Evolutionary conservation across 2,329 filamentous ascomycete genomes (phyloP).

Genomic region (Teratosphaeria zuluensis): DNA sequence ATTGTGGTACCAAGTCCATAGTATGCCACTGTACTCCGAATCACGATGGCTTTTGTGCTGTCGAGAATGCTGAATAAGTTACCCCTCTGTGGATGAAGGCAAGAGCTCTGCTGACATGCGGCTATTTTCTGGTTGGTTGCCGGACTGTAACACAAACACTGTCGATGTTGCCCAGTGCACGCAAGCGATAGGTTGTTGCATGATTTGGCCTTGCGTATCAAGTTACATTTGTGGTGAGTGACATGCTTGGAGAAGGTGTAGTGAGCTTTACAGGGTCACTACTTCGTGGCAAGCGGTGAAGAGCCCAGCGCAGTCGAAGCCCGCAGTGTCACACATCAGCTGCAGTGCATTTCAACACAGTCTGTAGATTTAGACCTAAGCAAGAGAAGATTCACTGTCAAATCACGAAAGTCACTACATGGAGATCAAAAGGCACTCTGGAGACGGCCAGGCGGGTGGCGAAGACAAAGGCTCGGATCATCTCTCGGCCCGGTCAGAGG

Average conservation of each 20-base stretch:
- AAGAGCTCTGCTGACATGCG: background rate
- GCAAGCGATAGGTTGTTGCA: background rate
- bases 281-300: background rate
- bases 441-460: background rate
- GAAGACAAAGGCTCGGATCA: background rate
- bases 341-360: too few species aligned
- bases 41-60: background rate
- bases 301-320: background rate
- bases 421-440: background rate
- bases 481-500: background rate
- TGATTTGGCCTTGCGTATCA: background rate
- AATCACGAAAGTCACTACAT: too few species aligned
- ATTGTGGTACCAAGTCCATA: constrained; percentile 21
- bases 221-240: background rate
- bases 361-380: too few species aligned
- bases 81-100: background rate
- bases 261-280: background rate
- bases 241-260: background rate
- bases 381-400: too few species aligned
- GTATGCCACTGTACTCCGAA: background rate
- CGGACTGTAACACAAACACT: background rate
- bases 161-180: background rate
- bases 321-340: background rate
- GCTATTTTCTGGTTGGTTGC: background rate
- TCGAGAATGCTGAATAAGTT: background rate